phyloP scores from a whole-genome alignment of 2,329 filamentous ascomycete genomes.

The Trichophyton equinum region DNA sequence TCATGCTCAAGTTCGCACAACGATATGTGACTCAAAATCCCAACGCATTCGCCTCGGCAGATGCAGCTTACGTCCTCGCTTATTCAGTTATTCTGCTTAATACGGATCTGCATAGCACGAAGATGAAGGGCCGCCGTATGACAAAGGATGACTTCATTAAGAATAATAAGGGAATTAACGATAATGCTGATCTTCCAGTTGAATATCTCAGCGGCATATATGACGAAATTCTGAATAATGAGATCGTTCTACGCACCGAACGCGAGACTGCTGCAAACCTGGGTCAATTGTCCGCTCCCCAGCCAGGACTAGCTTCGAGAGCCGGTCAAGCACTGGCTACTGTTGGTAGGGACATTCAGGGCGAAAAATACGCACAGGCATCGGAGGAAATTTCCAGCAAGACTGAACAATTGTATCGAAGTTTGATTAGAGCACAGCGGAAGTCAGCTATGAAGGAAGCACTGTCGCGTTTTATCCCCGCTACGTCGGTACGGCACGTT shows the following conservation, averaged over 20 bases:
- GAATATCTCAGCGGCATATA: constrained; percentile 84
- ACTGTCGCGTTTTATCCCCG: constrained; percentile 69
- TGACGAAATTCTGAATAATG: constrained; percentile 80
- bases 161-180: constrained; percentile 97
- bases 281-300: constrained; percentile 48
- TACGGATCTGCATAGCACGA: constrained; percentile 84
- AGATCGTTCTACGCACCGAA: constrained; percentile 91
- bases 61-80: constrained; percentile 88
- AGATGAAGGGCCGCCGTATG: constrained; percentile 73
- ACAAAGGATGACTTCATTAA: constrained; percentile 96
- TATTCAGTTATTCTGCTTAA: constrained; percentile 97
- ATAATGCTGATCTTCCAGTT: constrained; percentile 81
- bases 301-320: constrained; percentile 61
- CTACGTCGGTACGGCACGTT: constrained; percentile 86
- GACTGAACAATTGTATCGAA: constrained; percentile 81
- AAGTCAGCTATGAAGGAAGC: constrained; percentile 59
- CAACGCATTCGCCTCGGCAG: constrained; percentile 93
- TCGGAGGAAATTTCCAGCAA: constrained; percentile 84
- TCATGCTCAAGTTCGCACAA: constrained; percentile 98
- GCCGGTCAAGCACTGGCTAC: constrained; percentile 84
- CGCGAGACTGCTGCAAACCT: constrained; percentile 75
- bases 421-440: constrained; percentile 77
- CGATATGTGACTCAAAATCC: constrained; percentile 90
- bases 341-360: constrained; percentile 77
- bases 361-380: constrained; percentile 87